Evolutionary conservation across 345 rosid genomes (phyloP).

Genomic region (Syzygium aromaticum): DNA sequence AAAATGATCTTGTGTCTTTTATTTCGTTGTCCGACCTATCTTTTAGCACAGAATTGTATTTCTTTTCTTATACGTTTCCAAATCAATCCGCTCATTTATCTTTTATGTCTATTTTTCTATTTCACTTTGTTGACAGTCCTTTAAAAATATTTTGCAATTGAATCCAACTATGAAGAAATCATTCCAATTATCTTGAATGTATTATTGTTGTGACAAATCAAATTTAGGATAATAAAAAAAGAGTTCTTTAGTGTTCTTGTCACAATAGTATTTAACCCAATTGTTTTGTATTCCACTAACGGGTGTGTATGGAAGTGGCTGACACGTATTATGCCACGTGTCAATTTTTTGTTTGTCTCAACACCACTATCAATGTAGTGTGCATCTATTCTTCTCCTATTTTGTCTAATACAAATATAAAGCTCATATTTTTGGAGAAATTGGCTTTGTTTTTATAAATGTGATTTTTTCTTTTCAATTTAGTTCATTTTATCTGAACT

Average conservation of each 20-base stretch:
- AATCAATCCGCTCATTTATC: not conserved
- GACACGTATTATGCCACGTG: not conserved
- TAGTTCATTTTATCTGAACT: not conserved
- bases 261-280: not conserved
- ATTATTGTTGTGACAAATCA: not conserved
- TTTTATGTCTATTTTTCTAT: not conserved
- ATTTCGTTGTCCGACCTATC: not conserved
- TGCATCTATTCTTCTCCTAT: not conserved
- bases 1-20: not conserved
- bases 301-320: not conserved
- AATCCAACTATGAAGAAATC: not conserved
- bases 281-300: not conserved
- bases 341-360: not conserved
- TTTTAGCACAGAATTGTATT: not conserved
- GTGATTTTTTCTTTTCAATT: not conserved
- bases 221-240: not conserved
- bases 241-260: not conserved
- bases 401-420: not conserved
- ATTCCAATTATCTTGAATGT: not conserved
- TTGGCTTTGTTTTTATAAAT: not conserved
- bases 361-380: not conserved
- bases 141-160: not conserved
- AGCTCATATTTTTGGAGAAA: not conserved
- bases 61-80: not conserved
- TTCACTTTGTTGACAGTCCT: not conserved